phyloP scores from a whole-genome alignment of 208 protist genomes.

The Sergeia podlipaevii region DNA sequence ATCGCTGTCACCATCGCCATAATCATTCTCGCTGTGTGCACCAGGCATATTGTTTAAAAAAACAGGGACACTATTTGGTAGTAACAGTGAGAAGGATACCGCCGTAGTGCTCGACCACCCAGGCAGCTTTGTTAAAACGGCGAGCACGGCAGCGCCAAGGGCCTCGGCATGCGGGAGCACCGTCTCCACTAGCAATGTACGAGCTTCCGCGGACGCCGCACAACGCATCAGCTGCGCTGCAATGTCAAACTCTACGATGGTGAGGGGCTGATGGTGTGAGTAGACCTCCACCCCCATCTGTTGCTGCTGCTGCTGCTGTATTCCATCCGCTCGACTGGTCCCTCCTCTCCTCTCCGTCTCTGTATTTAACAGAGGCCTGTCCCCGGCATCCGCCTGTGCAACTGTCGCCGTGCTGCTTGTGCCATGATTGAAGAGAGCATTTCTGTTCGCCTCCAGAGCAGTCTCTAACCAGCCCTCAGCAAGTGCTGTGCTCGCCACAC shows the following conservation, averaged over 20 bases:
- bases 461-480: slow-evolving; percentile 31
- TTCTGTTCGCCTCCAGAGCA: slow-evolving; percentile 9
- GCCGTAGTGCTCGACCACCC: too few relatives aligned
- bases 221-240: background rate
- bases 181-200: background rate
- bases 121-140: slow-evolving; percentile 3
- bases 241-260: background rate
- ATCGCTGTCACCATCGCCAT: background rate
- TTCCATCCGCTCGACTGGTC: too few relatives aligned
- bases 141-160: background rate
- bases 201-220: too few relatives aligned
- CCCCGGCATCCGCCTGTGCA: too few relatives aligned
- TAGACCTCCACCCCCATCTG: too few relatives aligned
- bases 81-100: too few relatives aligned
- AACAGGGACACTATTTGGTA: too few relatives aligned
- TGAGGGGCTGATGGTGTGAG: too few relatives aligned
- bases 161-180: background rate
- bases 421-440: background rate
- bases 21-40: background rate
- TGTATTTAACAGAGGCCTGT: background rate
- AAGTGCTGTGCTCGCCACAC: slow-evolving; percentile 20
- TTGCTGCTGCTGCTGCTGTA: too few relatives aligned
- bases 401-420: too few relatives aligned
- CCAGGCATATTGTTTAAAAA: background rate
- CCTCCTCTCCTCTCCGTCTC: too few relatives aligned